Evolutionary conservation across 108 stramenopile species (phyloP).

Genomic region (Cylindrotheca fusiformis): DNA sequence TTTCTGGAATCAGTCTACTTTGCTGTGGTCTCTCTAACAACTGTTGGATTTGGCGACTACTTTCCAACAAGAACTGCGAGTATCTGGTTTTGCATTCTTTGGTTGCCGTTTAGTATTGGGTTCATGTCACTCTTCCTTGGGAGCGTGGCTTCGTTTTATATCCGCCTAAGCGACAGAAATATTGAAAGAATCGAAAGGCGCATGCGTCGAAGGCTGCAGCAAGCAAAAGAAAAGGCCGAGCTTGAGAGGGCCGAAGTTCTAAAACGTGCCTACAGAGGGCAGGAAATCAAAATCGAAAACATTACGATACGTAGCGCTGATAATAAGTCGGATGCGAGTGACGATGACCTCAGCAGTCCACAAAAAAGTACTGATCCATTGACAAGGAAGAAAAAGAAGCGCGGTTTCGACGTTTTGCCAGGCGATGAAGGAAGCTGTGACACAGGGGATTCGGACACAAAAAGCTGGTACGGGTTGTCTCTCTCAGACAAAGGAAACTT

Average conservation of each 20-base stretch:
- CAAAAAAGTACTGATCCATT: constrained; percentile 14
- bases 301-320: background rate
- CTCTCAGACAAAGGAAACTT: constrained; percentile 9
- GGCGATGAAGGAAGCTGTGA: constrained; percentile 9
- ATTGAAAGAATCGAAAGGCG: constrained; percentile 64
- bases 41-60: constrained; percentile 79
- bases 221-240: constrained; percentile 47
- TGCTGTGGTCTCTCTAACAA: constrained; percentile 78
- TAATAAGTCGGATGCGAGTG: background rate
- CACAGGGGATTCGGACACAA: constrained; percentile 4
- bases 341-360: constrained; percentile 1
- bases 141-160: constrained; percentile 80
- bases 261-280: constrained; percentile 37
- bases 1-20: constrained; percentile 79
- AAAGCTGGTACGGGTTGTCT: constrained; percentile 5
- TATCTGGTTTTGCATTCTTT: constrained; percentile 79
- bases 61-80: constrained; percentile 56
- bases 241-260: constrained; percentile 37
- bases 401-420: constrained; percentile 31
- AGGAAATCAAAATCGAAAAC: constrained; percentile 32
- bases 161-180: constrained; percentile 69
- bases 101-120: constrained; percentile 77
- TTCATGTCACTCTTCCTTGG: constrained; percentile 78
- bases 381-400: constrained; percentile 13
- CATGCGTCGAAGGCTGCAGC: constrained; percentile 53